Evolutionary conservation across 257 asterid genomes (phyloP).

Genomic region (Fraxinus cuspidata): DNA sequence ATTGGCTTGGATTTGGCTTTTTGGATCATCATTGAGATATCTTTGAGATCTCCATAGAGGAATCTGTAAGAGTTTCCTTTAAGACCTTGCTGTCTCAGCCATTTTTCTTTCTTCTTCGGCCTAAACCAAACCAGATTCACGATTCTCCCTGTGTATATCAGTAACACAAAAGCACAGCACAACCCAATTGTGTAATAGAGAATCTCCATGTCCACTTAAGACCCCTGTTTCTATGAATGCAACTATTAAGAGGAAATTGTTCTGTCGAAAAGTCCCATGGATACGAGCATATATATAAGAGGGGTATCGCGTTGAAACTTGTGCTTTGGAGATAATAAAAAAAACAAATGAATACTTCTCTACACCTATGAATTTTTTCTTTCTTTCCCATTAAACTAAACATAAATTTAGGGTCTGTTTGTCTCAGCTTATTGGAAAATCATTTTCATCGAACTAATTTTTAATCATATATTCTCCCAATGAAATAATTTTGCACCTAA

Average conservation of each 20-base stretch:
- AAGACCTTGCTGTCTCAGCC: conserved; percentile 42
- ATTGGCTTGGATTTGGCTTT: conserved; percentile 43
- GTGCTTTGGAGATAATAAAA: neutral
- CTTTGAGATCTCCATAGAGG: conserved; percentile 40
- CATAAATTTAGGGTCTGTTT: no score
- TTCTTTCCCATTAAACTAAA: neutral
- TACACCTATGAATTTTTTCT: neutral
- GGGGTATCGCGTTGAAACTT: neutral
- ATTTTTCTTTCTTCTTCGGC: conserved; percentile 38
- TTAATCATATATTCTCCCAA: no score
- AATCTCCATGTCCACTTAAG: conserved; percentile 26
- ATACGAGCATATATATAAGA: neutral
- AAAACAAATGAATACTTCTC: neutral
- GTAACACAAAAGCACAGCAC: conserved; percentile 5
- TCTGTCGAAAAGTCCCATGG: neutral
- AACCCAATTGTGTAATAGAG: conserved; percentile 11
- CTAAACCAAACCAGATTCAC: conserved; percentile 40
- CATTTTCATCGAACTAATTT: no score
- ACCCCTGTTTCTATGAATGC: neutral
- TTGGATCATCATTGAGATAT: conserved; percentile 7
- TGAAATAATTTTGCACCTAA: no score
- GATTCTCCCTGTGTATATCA: conserved; percentile 25
- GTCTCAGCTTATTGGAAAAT: no score
- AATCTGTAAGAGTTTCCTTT: conserved; percentile 41
- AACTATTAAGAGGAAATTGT: neutral